Conservation (phyloP, 768 basidiomycete species). For the Lactifluus rugatus region DNA sequence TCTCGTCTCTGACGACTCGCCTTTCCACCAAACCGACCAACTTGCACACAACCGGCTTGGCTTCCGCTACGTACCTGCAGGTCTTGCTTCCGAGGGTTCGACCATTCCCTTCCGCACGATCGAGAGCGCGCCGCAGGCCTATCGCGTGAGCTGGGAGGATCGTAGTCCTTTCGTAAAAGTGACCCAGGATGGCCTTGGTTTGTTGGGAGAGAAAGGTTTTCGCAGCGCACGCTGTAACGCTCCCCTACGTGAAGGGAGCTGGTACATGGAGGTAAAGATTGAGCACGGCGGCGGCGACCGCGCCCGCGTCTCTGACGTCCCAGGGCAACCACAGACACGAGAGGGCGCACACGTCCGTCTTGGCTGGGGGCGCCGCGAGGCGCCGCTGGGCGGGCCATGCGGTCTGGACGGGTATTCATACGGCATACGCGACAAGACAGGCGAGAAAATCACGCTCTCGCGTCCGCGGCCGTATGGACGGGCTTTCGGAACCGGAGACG, state of each 20-base stretch:
- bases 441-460: slow-evolving; percentile 83
- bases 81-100: slow-evolving; percentile 52
- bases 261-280: slow-evolving; percentile 90
- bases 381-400: slow-evolving; percentile 85
- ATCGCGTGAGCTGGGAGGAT: slow-evolving; percentile 86
- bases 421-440: slow-evolving; percentile 82
- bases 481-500: slow-evolving; percentile 71
- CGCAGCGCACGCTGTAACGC: slow-evolving; percentile 85
- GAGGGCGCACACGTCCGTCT: slow-evolving; percentile 81
- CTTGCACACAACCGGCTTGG: slow-evolving; percentile 67
- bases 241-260: slow-evolving; percentile 78
- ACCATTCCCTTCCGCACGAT: slow-evolving; percentile 65
- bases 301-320: slow-evolving; percentile 40
- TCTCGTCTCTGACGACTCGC: slow-evolving; percentile 44
- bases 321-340: slow-evolving; percentile 20
- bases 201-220: slow-evolving; percentile 83
- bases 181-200: slow-evolving; percentile 63
- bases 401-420: slow-evolving; percentile 94
- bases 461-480: slow-evolving; percentile 61
- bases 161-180: slow-evolving; percentile 72
- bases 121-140: slow-evolving; percentile 61
- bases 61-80: slow-evolving; percentile 73
- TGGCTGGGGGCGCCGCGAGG: slow-evolving; percentile 89
- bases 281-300: slow-evolving; percentile 65
- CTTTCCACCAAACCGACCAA: slow-evolving; percentile 59